These are phyloP conservation scores for Stagonosporopsis chrysanthemi DNA, from an alignment of 2,329 filamentous ascomycete genomes.

Conservation along the genomic window DNA sequence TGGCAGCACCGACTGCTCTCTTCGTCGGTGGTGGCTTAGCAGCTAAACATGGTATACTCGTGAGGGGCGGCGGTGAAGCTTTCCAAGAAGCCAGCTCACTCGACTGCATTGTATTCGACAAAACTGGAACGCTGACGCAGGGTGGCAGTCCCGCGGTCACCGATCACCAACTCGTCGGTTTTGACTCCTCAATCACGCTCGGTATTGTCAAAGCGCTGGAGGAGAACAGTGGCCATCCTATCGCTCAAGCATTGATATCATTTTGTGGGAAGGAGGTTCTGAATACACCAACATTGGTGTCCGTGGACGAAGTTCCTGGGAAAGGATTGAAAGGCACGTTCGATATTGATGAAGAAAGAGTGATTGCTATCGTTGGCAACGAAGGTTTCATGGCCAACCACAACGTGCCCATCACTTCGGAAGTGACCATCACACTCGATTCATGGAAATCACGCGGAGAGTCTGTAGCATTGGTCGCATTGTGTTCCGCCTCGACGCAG, in stretches of 20 bases:
- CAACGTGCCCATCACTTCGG: slow-evolving; percentile 37
- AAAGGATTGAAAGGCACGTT: slow-evolving; percentile 72
- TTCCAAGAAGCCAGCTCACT: slow-evolving; percentile 84
- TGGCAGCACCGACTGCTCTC: slow-evolving; percentile 84
- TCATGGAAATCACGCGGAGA: slow-evolving; percentile 53
- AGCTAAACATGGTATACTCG: slow-evolving; percentile 79
- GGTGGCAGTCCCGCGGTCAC: slow-evolving; percentile 75
- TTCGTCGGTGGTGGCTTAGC: slow-evolving; percentile 84
- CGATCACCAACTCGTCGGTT: slow-evolving; percentile 53
- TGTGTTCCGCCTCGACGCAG: slow-evolving; percentile 13
- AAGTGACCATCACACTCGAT: slow-evolving; percentile 34
- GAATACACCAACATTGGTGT: slow-evolving; percentile 31
- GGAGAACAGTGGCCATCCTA: slow-evolving; percentile 75
- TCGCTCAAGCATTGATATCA: slow-evolving; percentile 72
- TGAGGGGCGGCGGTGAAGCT: slow-evolving; percentile 83
- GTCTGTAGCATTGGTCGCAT: slow-evolving; percentile 52
- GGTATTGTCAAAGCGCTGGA: slow-evolving; percentile 69
- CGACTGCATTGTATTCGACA: slow-evolving; percentile 85
- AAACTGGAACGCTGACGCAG: slow-evolving; percentile 83
- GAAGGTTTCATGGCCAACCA: slow-evolving; percentile 68
- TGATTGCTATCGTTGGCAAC: slow-evolving; percentile 71
- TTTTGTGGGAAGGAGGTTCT: slow-evolving; percentile 59
- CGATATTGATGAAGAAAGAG: slow-evolving; percentile 37
- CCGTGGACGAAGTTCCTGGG: slow-evolving; percentile 72
- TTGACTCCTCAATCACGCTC: slow-evolving; percentile 52